These are phyloP conservation scores for Sophora flavescens DNA, from an alignment of 306 rosid species.

Conservation along the genomic window DNA sequence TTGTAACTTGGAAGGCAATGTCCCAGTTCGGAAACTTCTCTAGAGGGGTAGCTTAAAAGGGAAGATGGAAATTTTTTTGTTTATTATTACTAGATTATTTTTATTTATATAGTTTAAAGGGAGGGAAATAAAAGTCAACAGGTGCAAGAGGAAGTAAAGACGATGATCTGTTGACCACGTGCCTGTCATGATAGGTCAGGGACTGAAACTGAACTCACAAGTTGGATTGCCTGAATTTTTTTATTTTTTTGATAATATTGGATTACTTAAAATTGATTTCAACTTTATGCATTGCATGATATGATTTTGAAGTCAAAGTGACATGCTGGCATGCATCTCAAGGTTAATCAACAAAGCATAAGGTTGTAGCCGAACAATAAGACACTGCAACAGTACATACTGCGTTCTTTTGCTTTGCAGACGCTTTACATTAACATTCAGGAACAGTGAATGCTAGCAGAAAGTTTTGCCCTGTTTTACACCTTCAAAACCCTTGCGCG, in stretches of 20 bases:
- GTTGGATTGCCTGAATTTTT: not conserved
- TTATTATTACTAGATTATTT: not conserved
- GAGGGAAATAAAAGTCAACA: not conserved
- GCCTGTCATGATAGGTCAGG: not conserved
- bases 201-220: not conserved
- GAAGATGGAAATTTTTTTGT: not conserved
- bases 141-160: not conserved
- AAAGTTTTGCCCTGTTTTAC: not conserved
- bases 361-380: not conserved
- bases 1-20: not conserved
- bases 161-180: constrained; percentile 21
- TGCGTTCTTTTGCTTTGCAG: not conserved
- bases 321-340: not conserved
- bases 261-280: not conserved
- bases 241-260: not conserved
- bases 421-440: not conserved
- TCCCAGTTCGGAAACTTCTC: not conserved
- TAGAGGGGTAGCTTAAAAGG: not conserved
- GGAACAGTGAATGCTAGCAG: not conserved
- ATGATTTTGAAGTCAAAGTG: not conserved
- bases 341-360: not conserved
- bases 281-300: not conserved
- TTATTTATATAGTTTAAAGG: not conserved
- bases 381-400: not conserved
- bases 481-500: not conserved